Evolutionary conservation across 352 stramenopile species (phyloP).

Genomic region (Phytophthora idaei): DNA sequence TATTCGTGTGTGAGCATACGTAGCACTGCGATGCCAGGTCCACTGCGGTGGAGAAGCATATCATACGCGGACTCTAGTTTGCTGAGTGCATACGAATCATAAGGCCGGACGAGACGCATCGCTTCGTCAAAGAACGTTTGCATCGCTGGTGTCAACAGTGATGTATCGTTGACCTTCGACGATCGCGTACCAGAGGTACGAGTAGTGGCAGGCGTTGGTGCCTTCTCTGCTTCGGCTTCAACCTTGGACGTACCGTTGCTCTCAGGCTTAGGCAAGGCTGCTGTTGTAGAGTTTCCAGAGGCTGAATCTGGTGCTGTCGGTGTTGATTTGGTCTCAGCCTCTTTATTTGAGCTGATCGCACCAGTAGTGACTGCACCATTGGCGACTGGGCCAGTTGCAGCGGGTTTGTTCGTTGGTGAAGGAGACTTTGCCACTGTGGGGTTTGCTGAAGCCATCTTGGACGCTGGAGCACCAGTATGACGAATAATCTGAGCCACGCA

Average conservation of each 20-base stretch:
- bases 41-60: conserved; percentile 63
- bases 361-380: background rate
- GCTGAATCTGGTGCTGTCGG: background rate
- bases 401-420: background rate
- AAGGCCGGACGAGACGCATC: conserved; percentile 63
- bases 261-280: background rate
- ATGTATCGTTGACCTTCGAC: conserved; percentile 16
- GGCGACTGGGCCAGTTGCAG: background rate
- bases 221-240: conserved; percentile 13
- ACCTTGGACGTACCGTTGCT: conserved; percentile 9
- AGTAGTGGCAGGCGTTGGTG: background rate
- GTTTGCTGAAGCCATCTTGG: conserved; percentile 6
- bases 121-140: conserved; percentile 67
- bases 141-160: conserved; percentile 39
- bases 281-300: background rate
- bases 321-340: conserved; percentile 3
- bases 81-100: conserved; percentile 71
- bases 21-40: conserved; percentile 68
- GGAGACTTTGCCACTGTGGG: background rate
- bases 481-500: conserved; percentile 75
- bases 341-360: conserved; percentile 1
- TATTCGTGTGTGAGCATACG: conserved; percentile 82
- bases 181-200: conserved; percentile 5
- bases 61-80: conserved; percentile 66
- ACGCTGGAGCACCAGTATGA: conserved; percentile 36